Evolutionary conservation across 2,329 filamentous ascomycete species (phyloP), one percentile per base, ranked within the genome.

Genomic region (Epichloe sp.): DNA sequence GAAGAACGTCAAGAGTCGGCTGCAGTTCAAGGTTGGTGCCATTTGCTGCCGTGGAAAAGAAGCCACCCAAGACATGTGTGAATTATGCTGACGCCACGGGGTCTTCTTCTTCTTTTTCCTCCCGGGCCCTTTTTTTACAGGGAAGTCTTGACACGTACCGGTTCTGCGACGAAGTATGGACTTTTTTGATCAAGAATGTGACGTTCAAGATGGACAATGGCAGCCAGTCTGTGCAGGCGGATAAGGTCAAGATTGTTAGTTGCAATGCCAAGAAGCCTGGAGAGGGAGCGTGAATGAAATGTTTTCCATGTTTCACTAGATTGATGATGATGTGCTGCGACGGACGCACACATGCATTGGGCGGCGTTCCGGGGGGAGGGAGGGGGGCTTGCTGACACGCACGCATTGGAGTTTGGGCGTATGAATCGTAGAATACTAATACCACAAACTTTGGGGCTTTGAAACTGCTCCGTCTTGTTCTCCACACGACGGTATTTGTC

Each of bases 151-250:
- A 97, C 67, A 97, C 93, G 15, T 98, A 98, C 74, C 86, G 93
- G 60, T 98, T 98, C 78, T 98, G 93, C 74, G 93, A 98, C 71
- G 93, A 98, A 72, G 93, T 98, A 53, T 98, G 93, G 93, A 98
- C 93, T 1, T 98, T 98, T 68, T 79, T 98, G 53, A 95, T 98
- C 71, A 96, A 96, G 71, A 93, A 97, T 59, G 90, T 97, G 51
- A 89, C 84, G n/a, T 97, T 98, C 74, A 98, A 98, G 73, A 85
- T 97, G 73, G 91, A 97, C 60, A 88, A 85, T 49, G 77, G 77
- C 58, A 80, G 79, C 52, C 79, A 82, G 54, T 79, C 80, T 1
- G 82, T 97, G 14, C 73, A 79, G 38, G 89, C 90, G 19, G 91
- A 96, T 65, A 91, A 89, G 67, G 87, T 98, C 69, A 97, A 97